Percentiles rank a stretch among this genome's conserved stretches.
phyloP scores from a whole-genome alignment of 73 alveolate species.

The Durusdinium trenchii region DNA sequence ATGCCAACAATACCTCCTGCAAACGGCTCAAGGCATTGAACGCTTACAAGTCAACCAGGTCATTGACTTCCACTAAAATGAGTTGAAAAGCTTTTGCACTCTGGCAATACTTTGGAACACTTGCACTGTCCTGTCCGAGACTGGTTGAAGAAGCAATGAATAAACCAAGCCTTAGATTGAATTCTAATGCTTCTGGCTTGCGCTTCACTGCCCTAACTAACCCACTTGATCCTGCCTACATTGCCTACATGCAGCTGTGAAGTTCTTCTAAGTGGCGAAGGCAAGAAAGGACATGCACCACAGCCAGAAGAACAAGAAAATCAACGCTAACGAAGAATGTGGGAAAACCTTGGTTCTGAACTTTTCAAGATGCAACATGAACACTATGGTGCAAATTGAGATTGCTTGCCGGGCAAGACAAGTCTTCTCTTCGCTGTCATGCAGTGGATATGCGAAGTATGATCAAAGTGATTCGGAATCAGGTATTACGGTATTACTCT shows the following conservation, averaged over 20 bases:
- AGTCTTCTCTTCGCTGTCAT: neutral
- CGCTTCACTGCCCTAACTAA: neutral
- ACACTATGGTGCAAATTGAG: neutral
- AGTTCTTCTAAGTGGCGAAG: neutral
- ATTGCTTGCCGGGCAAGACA: no score
- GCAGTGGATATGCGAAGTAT: neutral
- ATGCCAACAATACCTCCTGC: slow-evolving; percentile 90
- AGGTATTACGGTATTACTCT: no score
- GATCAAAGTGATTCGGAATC: no score
- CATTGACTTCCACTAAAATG: no score
- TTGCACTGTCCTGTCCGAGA: slow-evolving; percentile 58
- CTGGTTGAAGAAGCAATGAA: slow-evolving; percentile 87
- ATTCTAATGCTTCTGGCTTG: neutral
- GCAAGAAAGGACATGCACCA: slow-evolving; percentile 94
- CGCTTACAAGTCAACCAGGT: no score
- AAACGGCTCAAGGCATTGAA: no score
- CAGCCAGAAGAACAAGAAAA: slow-evolving; percentile 84
- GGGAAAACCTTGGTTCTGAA: slow-evolving; percentile 37
- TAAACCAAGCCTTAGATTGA: slow-evolving; percentile 72
- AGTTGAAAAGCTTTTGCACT: neutral
- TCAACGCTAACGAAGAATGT: slow-evolving; percentile 16
- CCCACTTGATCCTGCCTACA: neutral
- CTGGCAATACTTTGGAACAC: neutral
- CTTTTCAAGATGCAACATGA: neutral
- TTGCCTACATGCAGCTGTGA: neutral